A percentile compares a stretch with the other conserved stretches of the same genome.
Evolutionary conservation across 2,329 filamentous ascomycete genomes (phyloP).

Genomic region (Ceratocystis variospora): DNA sequence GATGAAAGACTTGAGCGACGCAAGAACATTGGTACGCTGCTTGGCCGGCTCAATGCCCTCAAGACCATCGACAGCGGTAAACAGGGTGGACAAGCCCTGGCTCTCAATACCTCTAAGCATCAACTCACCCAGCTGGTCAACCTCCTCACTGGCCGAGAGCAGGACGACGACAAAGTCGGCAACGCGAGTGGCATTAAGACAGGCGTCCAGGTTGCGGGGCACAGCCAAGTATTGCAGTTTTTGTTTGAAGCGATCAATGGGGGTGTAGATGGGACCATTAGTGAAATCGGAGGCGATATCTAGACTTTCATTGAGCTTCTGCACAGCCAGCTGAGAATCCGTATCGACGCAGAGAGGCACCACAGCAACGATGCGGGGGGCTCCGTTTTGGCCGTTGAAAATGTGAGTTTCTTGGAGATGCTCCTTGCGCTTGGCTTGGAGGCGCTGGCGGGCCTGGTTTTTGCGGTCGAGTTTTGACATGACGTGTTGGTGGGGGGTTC

Average conservation of each 20-base stretch:
- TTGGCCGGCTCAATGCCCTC: slow-evolving; percentile 69
- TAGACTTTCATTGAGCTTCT: slow-evolving; percentile 60
- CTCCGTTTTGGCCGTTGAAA: slow-evolving; percentile 75
- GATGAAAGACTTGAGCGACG: slow-evolving; percentile 82
- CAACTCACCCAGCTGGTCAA: slow-evolving; percentile 71
- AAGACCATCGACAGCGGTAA: slow-evolving; percentile 69
- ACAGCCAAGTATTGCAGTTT: slow-evolving; percentile 74
- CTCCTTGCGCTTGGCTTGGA: slow-evolving; percentile 69
- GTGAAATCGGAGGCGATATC: slow-evolving; percentile 57
- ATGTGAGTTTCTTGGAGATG: slow-evolving; percentile 65
- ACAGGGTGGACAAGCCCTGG: slow-evolving; percentile 86
- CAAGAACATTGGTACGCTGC: slow-evolving; percentile 58
- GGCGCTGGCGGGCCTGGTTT: slow-evolving; percentile 87
- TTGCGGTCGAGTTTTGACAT: slow-evolving; percentile 94
- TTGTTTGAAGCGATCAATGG: slow-evolving; percentile 86
- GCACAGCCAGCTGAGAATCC: slow-evolving; percentile 53
- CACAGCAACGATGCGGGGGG: slow-evolving; percentile 75
- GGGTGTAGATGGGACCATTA: slow-evolving; percentile 44
- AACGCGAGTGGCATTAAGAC: slow-evolving; percentile 71
- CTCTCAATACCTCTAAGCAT: slow-evolving; percentile 79
- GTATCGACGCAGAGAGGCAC: slow-evolving; percentile 67
- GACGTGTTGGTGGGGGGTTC: slow-evolving; percentile 87
- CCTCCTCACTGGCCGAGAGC: slow-evolving; percentile 67
- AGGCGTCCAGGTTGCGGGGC: slow-evolving; percentile 58
- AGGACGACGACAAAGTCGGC: slow-evolving; percentile 87